Evolutionary conservation across 2,329 filamentous ascomycete species (phyloP).

Genomic region (Fonsecaea monophora): DNA sequence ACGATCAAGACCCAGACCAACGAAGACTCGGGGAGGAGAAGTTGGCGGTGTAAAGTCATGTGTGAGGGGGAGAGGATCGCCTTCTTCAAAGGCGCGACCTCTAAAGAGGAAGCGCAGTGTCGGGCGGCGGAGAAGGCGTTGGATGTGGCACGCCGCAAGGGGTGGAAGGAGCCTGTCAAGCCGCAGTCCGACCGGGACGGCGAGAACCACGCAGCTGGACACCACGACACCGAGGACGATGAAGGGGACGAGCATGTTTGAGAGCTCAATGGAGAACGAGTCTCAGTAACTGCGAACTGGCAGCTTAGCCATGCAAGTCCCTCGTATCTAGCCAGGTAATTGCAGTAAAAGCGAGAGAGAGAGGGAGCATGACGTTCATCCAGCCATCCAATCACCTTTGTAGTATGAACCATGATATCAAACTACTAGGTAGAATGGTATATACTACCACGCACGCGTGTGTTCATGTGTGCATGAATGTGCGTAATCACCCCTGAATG

Average conservation of each 20-base stretch:
- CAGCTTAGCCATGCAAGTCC: not conserved
- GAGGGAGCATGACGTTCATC: no score
- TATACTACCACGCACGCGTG: no score
- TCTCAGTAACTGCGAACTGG: not conserved
- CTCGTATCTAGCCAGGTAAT: no score
- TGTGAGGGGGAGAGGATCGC: constrained; percentile 23
- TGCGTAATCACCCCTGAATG: no score
- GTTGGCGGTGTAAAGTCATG: constrained; percentile 31
- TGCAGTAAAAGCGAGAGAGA: no score
- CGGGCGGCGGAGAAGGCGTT: constrained; percentile 32
- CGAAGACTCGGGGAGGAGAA: not conserved
- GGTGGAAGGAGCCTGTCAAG: not conserved
- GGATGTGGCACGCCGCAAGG: constrained; percentile 10
- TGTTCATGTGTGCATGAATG: no score
- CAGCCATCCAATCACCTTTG: no score
- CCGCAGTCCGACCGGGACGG: not conserved
- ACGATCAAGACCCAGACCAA: not conserved
- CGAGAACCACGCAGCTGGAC: not conserved
- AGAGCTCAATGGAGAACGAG: not conserved
- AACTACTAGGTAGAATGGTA: no score
- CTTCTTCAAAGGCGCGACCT: constrained; percentile 20
- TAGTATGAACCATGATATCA: no score
- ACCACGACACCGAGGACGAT: not conserved
- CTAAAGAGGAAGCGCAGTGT: constrained; percentile 33
- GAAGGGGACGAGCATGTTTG: not conserved